Evolutionary conservation across 164 flowering plant genomes (phyloP).

Genomic region (Cinnamomum micranthum): DNA sequence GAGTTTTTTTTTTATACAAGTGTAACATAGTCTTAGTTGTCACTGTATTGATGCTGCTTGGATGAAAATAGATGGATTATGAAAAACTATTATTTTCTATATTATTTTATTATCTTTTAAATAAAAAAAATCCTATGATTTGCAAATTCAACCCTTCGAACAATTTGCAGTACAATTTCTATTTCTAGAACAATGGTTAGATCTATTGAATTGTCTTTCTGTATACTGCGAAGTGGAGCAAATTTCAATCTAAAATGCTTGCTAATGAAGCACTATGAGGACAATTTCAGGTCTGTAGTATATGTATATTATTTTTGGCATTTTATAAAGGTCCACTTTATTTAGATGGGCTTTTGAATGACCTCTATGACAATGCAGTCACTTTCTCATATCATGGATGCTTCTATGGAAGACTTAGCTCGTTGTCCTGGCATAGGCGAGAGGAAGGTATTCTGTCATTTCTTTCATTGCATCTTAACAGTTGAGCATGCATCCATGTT

Average conservation of each 20-base stretch:
- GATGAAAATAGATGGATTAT: too few species aligned
- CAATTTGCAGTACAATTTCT: too few species aligned
- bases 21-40: too few species aligned
- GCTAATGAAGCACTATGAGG: neutral
- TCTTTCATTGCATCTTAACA: neutral
- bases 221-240: too few species aligned
- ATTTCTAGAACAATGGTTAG: neutral
- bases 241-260: neutral
- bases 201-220: neutral
- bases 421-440: conserved; percentile 97
- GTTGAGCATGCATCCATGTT: neutral
- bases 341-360: neutral
- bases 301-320: neutral
- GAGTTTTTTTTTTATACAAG: too few species aligned
- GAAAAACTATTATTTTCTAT: too few species aligned
- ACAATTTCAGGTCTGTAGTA: neutral
- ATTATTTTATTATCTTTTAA: too few species aligned
- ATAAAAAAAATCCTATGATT: too few species aligned
- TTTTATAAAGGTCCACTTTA: neutral
- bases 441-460: conserved; percentile 59
- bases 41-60: too few species aligned
- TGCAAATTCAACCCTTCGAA: too few species aligned
- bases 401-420: conserved; percentile 95
- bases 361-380: conserved; percentile 41
- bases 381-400: conserved; percentile 84